Base-by-base conservation (phyloP, 1,139 yeast genomes). In the Pneumocystis sp. region DNA sequence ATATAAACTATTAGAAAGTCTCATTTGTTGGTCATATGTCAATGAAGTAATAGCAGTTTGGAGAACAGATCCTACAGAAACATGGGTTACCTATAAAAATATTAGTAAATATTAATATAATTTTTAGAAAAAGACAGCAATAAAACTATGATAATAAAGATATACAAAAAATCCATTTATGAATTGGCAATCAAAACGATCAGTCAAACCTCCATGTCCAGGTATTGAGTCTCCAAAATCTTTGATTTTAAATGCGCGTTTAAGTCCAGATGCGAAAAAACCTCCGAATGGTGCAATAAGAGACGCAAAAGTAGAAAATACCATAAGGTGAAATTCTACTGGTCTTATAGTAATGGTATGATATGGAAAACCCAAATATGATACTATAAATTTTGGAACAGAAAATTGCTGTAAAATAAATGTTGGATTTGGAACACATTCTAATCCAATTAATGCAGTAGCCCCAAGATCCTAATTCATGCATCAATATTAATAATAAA, bases 231-330 rank as follows among this genome's bases (percentile, higher is more conserved):
- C 91, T 68, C 96, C 96, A 73, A 89, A 89, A 75, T 89, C 96
- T 76, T 89, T 89, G 67, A 91, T 91, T 72, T 95, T 88, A 78
- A 93, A 91, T n/a, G 97, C 90, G 76, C 99, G 85, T 79, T 93
- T 93, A 72, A 95, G 81, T 17, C 98, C 99, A 64, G 96, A 87
- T 2, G 98, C 98, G 72, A 93, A 93, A 76, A 93, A 93, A 0
- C 99, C 99, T 65, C 99, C 99, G 74, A 93, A 93, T 67, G 99
- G 99, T 1, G 99, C 99, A 75, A 93, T 87, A 70, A 95, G 81
- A 0, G 97, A 91, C 8, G 99, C 98, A 80, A 95, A 93, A 1
- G 96, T 87, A 15, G 97, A 95, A 70, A 93, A 79, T 62, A 86
- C 82, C 67, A 89, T 81, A 2, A 95, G 85, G 74, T 93, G 99